Evolutionary conservation across 257 asterid species (phyloP).

Genomic region (Striga asiatica): DNA sequence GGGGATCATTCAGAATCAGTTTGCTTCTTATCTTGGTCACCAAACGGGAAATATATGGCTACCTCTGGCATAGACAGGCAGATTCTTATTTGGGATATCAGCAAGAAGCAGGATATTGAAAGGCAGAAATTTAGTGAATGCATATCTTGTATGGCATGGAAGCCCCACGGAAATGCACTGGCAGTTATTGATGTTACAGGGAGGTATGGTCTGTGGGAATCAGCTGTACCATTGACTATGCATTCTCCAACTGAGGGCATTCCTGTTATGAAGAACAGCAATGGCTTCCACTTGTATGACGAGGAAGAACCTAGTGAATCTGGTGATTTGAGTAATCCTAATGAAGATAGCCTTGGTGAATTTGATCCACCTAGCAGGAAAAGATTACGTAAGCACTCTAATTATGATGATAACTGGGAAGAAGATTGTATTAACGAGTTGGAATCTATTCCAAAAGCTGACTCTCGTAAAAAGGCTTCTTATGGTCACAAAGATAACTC

Average conservation of each 20-base stretch:
- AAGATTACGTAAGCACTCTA: constrained; percentile 47
- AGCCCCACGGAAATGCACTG: constrained; percentile 85
- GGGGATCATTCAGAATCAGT: constrained; percentile 81
- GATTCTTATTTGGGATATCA: constrained; percentile 89
- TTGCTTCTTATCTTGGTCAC: constrained; percentile 95
- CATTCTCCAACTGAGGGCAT: constrained; percentile 91
- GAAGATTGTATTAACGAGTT: constrained; percentile 41
- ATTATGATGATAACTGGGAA: constrained; percentile 47
- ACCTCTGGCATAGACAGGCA: constrained; percentile 83
- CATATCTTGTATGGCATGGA: constrained; percentile 85
- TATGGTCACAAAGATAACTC: constrained; percentile 30
- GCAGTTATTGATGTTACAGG: constrained; percentile 82
- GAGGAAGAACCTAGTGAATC: constrained; percentile 64
- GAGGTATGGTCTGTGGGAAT: constrained; percentile 85
- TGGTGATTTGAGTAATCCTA: constrained; percentile 65
- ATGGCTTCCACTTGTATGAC: constrained; percentile 64
- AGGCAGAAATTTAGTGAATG: constrained; percentile 74
- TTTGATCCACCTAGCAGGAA: constrained; percentile 55
- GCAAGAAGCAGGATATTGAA: constrained; percentile 79
- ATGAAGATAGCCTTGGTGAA: constrained; percentile 63
- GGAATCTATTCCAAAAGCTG: constrained; percentile 41
- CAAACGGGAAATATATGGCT: constrained; percentile 94
- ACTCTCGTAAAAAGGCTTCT: constrained; percentile 45
- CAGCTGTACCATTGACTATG: constrained; percentile 81
- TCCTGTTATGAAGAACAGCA: constrained; percentile 43